Conservation (phyloP, 2,329 filamentous ascomycete species). For the Scytalidium sp. region DNA sequence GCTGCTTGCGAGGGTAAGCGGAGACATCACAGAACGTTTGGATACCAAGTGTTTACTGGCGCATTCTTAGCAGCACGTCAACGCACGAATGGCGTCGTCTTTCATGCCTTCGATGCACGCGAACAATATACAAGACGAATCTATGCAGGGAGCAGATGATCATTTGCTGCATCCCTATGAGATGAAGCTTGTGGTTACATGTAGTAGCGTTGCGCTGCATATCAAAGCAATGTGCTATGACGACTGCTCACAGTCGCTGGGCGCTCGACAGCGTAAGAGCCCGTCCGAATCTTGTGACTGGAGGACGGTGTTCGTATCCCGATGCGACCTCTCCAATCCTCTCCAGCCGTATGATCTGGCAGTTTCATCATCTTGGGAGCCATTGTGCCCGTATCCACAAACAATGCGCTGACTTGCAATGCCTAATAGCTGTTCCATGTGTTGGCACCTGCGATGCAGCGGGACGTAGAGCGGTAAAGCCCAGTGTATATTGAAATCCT, state of each 20-base stretch:
- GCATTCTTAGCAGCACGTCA: background rate
- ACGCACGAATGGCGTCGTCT: background rate
- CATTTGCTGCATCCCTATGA: background rate
- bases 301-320: background rate
- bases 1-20: background rate
- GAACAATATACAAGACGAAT: background rate
- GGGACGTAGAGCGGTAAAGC: background rate
- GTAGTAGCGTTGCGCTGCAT: background rate
- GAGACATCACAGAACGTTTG: background rate
- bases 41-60: background rate
- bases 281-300: background rate
- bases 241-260: background rate
- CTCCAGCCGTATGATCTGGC: background rate
- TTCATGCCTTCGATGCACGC: background rate
- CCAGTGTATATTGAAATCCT: background rate
- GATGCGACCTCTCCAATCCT: background rate
- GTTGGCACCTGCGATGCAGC: background rate
- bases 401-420: background rate
- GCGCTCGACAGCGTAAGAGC: background rate
- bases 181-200: background rate
- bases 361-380: background rate
- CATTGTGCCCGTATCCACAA: background rate
- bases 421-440: background rate
- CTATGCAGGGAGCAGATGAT: background rate
- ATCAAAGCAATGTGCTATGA: background rate